Evolutionary conservation across 2,329 filamentous ascomycete species (phyloP), one percentile per base, ranked within the genome.

Genomic region (Fusarium succisae): DNA sequence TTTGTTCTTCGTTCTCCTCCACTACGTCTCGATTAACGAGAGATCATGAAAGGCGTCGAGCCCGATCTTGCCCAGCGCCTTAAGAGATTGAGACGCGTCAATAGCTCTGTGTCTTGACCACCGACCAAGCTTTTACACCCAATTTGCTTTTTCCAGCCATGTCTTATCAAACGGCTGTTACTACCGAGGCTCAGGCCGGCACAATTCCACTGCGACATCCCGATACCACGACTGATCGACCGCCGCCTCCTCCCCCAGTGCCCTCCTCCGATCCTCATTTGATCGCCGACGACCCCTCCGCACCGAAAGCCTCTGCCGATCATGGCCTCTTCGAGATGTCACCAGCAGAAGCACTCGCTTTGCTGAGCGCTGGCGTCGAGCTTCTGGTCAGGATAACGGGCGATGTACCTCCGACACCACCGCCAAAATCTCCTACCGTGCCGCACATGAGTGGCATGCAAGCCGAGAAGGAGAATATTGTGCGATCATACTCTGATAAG

Each of bases 361-460:
- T 97, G 72, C 88, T 98, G n/a, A 91, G 91, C 75, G 87, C 90
- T 44, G 90, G 90, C 66, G 86, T 95, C 69, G 92, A 95, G 77
- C 87, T 90, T 8, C 87, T 96, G 58, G 92, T 94, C 35, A 88
- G 89, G 72, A 86, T 92, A 66, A 94, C 92, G 4, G 93, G 93
- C 79, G 94, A 97, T 78, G 87, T 96, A 18, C 94, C 93, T 28
- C 93, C 92, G 22, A 96, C 92, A n/a, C 93, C 92, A 63, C 92
- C 93, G 10, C 88, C 91, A 5, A 87, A 87, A 60, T 87, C 87
- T 30, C 89, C 90, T 1, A 87, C 87, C 6, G 88, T 91, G n/a
- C 91, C 92, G 28, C 91, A 91, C 79, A 90, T 92, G 89, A 86
- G 86, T 70, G 88, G 86, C 37, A 88, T 92, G 85, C 88, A 90